Conservation (phyloP, 805 yeast species). For the Cyberlindnera mycetangii region DNA sequence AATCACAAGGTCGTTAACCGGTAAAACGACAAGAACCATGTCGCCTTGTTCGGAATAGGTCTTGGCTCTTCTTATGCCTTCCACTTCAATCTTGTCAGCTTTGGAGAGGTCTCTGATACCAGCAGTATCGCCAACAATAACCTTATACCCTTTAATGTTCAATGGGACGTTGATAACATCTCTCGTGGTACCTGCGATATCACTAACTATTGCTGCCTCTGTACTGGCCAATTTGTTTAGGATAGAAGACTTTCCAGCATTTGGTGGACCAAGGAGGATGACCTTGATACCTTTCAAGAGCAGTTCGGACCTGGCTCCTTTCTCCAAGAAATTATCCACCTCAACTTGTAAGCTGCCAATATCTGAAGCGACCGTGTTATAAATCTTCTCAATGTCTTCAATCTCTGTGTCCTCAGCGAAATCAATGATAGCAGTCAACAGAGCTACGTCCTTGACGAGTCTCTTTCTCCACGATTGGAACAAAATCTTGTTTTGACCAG, state of each 20-base stretch:
- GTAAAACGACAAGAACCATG: slow-evolving; percentile 62
- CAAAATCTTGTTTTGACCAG: slow-evolving; percentile 57
- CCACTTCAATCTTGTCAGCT: slow-evolving; percentile 60
- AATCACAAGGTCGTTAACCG: slow-evolving; percentile 39
- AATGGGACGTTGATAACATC: slow-evolving; percentile 81
- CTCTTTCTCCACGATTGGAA: slow-evolving; percentile 66
- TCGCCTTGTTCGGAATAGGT: slow-evolving; percentile 59
- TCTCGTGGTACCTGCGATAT: slow-evolving; percentile 90
- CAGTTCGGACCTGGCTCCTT: slow-evolving; percentile 56
- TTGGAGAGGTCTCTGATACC: slow-evolving; percentile 61
- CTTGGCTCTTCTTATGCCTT: slow-evolving; percentile 81
- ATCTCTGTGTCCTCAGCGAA: slow-evolving; percentile 92
- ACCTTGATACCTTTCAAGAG: slow-evolving; percentile 70
- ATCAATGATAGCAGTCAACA: slow-evolving; percentile 85
- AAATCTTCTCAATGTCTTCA: slow-evolving; percentile 55
- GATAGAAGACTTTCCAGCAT: slow-evolving; percentile 92
- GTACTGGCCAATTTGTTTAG: slow-evolving; percentile 71
- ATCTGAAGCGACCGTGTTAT: slow-evolving; percentile 45
- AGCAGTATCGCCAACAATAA: slow-evolving; percentile 88
- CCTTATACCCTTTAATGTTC: slow-evolving; percentile 81
- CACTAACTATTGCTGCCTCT: slow-evolving; percentile 88
- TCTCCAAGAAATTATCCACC: slow-evolving; percentile 39
- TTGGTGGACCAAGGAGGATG: slow-evolving; percentile 85
- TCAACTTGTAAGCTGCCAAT: slow-evolving; percentile 43
- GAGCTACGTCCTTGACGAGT: slow-evolving; percentile 65